Percentiles rank a stretch among this genome's conserved stretches.
Evolutionary conservation across 257 asterid species (phyloP).

Genomic region (Nicotiana tabacum): DNA sequence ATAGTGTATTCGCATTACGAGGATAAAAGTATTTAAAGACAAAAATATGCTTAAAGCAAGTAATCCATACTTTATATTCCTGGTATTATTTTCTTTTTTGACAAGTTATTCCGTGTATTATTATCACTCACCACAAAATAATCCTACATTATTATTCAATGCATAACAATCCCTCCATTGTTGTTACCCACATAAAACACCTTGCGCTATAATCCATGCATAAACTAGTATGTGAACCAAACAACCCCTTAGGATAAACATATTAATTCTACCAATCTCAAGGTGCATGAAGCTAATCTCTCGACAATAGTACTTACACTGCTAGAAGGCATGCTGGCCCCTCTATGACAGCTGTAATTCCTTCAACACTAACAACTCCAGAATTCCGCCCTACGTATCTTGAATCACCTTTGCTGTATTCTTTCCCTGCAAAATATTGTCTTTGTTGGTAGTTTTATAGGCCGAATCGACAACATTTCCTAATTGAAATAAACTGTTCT

Average conservation of each 20-base stretch:
- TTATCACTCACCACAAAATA: neutral
- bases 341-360: conserved; percentile 66
- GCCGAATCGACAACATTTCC: neutral
- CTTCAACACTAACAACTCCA: conserved; percentile 69
- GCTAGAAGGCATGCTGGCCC: conserved; percentile 83
- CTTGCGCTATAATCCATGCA: neutral
- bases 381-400: conserved; percentile 76
- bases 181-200: neutral
- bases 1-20: neutral
- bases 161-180: neutral
- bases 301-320: conserved; percentile 42
- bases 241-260: neutral
- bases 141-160: neutral
- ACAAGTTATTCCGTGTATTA: neutral
- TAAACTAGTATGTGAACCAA: neutral
- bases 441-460: neutral
- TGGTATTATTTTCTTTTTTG: neutral
- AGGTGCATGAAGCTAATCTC: neutral
- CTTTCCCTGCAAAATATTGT: conserved; percentile 66
- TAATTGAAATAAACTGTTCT: neutral
- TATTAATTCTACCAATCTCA: neutral
- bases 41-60: neutral
- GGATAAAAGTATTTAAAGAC: neutral
- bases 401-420: conserved; percentile 96
- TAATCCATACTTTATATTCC: neutral